Percentiles rank a stretch among this genome's conserved stretches.
phyloP scores from a whole-genome alignment of 2,329 filamentous ascomycete species.

The Verticillium albo-atrum region DNA sequence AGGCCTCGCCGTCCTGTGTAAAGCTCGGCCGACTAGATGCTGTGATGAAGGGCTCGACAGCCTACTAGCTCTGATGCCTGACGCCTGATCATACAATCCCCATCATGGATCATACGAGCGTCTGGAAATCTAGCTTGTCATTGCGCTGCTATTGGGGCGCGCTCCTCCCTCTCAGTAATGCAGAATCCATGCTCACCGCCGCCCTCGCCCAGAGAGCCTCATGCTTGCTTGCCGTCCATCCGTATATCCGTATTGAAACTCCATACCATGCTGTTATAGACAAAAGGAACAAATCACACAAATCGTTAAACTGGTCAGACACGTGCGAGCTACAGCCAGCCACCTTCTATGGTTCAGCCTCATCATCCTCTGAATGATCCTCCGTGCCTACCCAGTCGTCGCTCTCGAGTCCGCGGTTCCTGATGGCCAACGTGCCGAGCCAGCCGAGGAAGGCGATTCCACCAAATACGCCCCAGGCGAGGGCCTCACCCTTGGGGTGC shows the following conservation, averaged over 20 bases:
- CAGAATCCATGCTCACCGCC: not conserved
- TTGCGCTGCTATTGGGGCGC: too few species aligned
- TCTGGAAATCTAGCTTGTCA: too few species aligned
- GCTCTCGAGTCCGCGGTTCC: slow-evolving; percentile 57
- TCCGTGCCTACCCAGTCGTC: slow-evolving; percentile 44
- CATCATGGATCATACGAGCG: too few species aligned
- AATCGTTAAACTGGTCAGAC: not conserved
- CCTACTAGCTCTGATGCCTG: too few species aligned
- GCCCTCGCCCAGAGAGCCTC: not conserved
- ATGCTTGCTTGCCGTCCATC: not conserved
- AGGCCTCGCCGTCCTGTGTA: too few species aligned
- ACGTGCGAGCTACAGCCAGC: not conserved
- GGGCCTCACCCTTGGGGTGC: slow-evolving; percentile 72
- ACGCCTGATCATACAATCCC: too few species aligned
- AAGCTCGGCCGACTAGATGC: too few species aligned
- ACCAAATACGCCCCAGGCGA: slow-evolving; percentile 85
- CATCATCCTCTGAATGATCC: slow-evolving; percentile 18
- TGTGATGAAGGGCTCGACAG: too few species aligned
- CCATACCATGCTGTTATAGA: not conserved
- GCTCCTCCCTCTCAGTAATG: not conserved
- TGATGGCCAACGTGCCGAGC: slow-evolving; percentile 72
- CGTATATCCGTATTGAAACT: not conserved
- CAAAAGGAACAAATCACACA: not conserved
- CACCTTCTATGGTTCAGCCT: not conserved
- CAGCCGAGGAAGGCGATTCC: slow-evolving; percentile 79